Evolutionary conservation across 441 rosid species (phyloP).

Genomic region (Jatropha podagrica): DNA sequence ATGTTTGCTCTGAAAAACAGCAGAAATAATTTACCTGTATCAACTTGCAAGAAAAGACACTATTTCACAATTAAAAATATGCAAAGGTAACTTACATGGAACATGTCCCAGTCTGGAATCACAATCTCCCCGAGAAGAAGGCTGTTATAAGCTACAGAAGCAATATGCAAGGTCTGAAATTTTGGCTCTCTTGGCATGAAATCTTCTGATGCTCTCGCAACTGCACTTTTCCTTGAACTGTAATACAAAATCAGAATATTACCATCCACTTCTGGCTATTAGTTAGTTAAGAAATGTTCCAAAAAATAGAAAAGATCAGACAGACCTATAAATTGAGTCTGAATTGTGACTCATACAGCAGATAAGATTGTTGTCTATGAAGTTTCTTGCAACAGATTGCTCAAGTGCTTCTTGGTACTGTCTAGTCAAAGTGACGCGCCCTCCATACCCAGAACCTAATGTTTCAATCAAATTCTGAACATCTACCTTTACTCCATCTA

Average conservation of each 20-base stretch:
- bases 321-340: slow-evolving; percentile 65
- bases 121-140: slow-evolving; percentile 64
- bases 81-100: slow-evolving; percentile 45
- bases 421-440: slow-evolving; percentile 59
- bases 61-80: slow-evolving; percentile 4
- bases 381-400: slow-evolving; percentile 53
- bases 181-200: slow-evolving; percentile 69
- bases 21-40: not conserved
- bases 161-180: slow-evolving; percentile 64
- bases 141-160: slow-evolving; percentile 68
- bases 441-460: slow-evolving; percentile 57
- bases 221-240: slow-evolving; percentile 58
- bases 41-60: no score
- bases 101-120: slow-evolving; percentile 88
- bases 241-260: slow-evolving; percentile 13
- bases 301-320: not conserved
- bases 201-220: slow-evolving; percentile 73
- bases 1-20: slow-evolving; percentile 56
- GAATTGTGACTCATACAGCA: slow-evolving; percentile 75
- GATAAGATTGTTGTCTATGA: slow-evolving; percentile 56
- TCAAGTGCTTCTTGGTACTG: slow-evolving; percentile 65
- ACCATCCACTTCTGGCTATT: slow-evolving; percentile 3
- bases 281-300: not conserved
- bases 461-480: slow-evolving; percentile 70
- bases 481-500: slow-evolving; percentile 82